These are phyloP conservation scores for Wickerhamomyces alni DNA, from an alignment of 805 yeast genomes.

Conservation along the genomic window DNA sequence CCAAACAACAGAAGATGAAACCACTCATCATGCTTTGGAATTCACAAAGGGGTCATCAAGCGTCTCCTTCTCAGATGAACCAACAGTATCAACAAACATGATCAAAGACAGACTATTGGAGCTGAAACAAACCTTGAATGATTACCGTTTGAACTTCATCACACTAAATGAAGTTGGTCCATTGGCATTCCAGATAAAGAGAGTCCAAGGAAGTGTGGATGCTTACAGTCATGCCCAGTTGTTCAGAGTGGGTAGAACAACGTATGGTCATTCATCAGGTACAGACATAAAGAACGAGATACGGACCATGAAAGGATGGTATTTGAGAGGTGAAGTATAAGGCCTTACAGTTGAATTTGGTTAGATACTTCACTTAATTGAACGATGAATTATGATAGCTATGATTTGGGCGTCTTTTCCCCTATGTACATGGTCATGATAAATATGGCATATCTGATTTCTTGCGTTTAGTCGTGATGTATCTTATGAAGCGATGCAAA, in stretches of 20 bases:
- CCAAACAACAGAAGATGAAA: conserved; percentile 14
- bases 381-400: too few relatives aligned
- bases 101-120: conserved; percentile 23
- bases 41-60: conserved; percentile 9
- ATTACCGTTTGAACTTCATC: conserved; percentile 18
- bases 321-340: conserved; percentile 30
- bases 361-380: background rate
- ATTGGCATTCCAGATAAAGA: conserved; percentile 25
- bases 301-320: conserved; percentile 36
- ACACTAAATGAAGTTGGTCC: conserved; percentile 19
- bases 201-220: conserved; percentile 20
- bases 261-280: conserved; percentile 14
- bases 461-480: too few relatives aligned
- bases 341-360: background rate
- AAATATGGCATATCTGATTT: too few relatives aligned
- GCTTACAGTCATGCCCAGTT: conserved; percentile 15
- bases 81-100: conserved; percentile 2
- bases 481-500: too few relatives aligned
- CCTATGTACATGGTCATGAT: conserved; percentile 2
- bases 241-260: conserved; percentile 19
- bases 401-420: too few relatives aligned
- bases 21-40: background rate
- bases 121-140: conserved; percentile 25
- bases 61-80: conserved; percentile 13
- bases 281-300: conserved; percentile 23